A percentile compares a stretch with the other conserved stretches of the same genome.
These are phyloP conservation scores for Piloderma croceum DNA, from an alignment of 768 basidiomycete genomes.

Conservation along the genomic window DNA sequence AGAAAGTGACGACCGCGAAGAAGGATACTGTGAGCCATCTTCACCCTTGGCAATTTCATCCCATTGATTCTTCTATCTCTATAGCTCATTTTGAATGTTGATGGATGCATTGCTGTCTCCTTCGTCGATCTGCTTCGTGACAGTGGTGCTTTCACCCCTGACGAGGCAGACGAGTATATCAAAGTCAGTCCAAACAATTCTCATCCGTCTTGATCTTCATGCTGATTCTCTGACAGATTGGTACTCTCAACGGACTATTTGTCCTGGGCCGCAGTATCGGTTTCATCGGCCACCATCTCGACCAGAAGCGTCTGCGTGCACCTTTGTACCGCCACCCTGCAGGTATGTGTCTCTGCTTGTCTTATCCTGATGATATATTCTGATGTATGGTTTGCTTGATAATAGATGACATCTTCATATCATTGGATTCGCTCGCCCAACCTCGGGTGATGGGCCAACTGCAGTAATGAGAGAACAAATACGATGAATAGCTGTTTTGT, in stretches of 20 bases:
- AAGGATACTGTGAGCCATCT: slow-evolving; percentile 85
- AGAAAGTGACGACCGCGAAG: slow-evolving; percentile 96
- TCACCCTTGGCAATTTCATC: background rate
- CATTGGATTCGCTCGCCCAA: too few species aligned
- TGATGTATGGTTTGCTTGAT: too few species aligned
- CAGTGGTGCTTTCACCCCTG: slow-evolving; percentile 88
- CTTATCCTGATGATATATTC: too few species aligned
- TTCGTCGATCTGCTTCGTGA: slow-evolving; percentile 93
- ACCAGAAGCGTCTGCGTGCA: slow-evolving; percentile 92
- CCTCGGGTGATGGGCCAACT: too few species aligned
- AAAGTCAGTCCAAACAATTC: slow-evolving; percentile 39
- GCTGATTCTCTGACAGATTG: slow-evolving; percentile 43
- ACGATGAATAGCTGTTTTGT: too few species aligned
- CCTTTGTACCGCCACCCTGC: slow-evolving; percentile 93
- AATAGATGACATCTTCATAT: too few species aligned
- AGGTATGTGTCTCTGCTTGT: too few species aligned
- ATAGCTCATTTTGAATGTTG: slow-evolving; percentile 91
- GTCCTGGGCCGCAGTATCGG: slow-evolving; percentile 97
- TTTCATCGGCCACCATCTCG: slow-evolving; percentile 93
- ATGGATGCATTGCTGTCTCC: slow-evolving; percentile 92
- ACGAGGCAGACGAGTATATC: slow-evolving; percentile 97
- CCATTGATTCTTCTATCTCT: background rate
- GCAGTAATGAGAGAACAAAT: too few species aligned
- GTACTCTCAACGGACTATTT: slow-evolving; percentile 93
- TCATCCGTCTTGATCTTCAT: slow-evolving; percentile 3